Base-by-base conservation (phyloP, 179 eudicot species). In the Actinidia polygama region DNA sequence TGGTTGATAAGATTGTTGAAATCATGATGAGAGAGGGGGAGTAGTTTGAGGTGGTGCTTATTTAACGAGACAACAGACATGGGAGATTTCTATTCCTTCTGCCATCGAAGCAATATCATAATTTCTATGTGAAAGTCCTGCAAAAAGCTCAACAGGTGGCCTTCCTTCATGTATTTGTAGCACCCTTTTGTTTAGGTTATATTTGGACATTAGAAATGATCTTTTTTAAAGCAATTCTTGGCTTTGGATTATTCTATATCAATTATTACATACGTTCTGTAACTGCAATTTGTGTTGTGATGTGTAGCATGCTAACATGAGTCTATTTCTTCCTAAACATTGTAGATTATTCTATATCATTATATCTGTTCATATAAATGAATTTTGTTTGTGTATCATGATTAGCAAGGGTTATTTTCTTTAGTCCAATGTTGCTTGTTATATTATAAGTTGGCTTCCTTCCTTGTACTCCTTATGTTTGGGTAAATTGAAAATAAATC, bases 81-180 rank as follows among this genome's bases (percentile, higher is more conserved):
- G 97, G 92, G 72, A 90, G 88, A 83, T 96, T 96, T 81, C 94
- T 94, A 54, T 96, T 96, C 82, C 91, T 96, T 79, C 83, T 95
- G 81, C 89, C 95, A 24, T 91, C 98, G 78, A 95, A 89, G 84
- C 88, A 84, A 69, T 93, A 92, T 83, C 92, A 96, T 86, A 84
- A 91, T 2, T 95, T 90, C 88, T 96, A 93, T 87, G 78, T 87
- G 72, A 91, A 89, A 88, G 90, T 83, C 78, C 91, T 95, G 79
- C 90, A 86, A 77, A 85, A 91, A 87, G 93, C 93, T 84, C 95
- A 93, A 77, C 93, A 94, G 98, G 99, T 96, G 69, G n/a, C 23
- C 81, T 80, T 85, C 78, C 78, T 81, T 66, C 5, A 26, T 79
- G 10, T 26, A 11, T n/a, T 66, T 83, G 2, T 73, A 0, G 72